Percentiles rank a stretch among this genome's conserved stretches.
Evolutionary conservation across 2,329 filamentous ascomycete species (phyloP).

Genomic region (Alternaria brassicicola): DNA sequence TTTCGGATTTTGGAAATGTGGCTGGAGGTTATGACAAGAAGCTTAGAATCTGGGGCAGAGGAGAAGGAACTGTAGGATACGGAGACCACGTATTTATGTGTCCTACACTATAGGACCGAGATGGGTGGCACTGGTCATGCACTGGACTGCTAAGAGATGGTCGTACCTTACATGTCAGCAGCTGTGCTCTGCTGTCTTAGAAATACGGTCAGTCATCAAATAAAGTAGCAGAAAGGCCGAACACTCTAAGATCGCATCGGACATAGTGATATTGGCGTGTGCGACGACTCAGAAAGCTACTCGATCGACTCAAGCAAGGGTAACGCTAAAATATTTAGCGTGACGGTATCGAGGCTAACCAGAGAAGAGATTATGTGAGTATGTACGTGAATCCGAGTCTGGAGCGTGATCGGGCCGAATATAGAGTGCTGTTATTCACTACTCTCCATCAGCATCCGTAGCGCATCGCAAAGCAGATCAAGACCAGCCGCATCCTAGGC

Average conservation of each 20-base stretch:
- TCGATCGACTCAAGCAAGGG: neutral
- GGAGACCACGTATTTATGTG: neutral
- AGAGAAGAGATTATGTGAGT: neutral
- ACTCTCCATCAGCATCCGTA: neutral
- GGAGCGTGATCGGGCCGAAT: neutral
- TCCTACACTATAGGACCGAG: neutral
- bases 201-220: neutral
- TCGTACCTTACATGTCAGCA: neutral
- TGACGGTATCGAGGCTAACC: neutral
- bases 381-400: neutral
- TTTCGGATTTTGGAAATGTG: too few species aligned
- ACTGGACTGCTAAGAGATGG: neutral
- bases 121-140: neutral
- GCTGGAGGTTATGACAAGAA: neutral
- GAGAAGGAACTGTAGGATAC: neutral
- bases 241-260: neutral
- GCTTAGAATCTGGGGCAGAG: neutral
- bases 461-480: neutral
- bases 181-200: neutral
- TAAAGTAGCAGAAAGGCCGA: neutral
- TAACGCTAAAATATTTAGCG: neutral
- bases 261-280: neutral
- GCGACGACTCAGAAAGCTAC: neutral
- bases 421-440: neutral
- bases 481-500: neutral